These are phyloP conservation scores for Diaporthe velutina DNA, from an alignment of 2,329 filamentous ascomycete species.

Conservation along the genomic window DNA sequence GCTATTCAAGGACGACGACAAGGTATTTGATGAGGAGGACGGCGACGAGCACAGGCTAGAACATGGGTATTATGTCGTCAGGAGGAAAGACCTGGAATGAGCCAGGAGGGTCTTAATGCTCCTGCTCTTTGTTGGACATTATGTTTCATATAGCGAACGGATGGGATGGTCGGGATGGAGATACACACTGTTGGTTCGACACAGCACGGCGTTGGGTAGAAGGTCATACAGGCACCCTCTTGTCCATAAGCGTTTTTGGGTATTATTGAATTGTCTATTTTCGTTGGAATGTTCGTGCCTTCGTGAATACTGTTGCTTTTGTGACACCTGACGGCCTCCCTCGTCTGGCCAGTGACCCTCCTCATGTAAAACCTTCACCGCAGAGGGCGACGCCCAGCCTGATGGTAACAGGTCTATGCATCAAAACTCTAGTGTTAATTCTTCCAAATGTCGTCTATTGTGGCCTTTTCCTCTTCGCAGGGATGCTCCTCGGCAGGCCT, in stretches of 20 bases:
- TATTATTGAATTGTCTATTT: conserved; percentile 3
- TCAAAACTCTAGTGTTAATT: neutral
- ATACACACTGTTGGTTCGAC: neutral
- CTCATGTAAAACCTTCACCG: too few relatives aligned
- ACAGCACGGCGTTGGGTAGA: conserved; percentile 35
- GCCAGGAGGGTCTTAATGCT: neutral
- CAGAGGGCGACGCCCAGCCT: neutral
- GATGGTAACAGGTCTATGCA: neutral
- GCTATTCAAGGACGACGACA: conserved; percentile 54
- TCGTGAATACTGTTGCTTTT: neutral
- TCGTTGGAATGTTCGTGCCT: neutral
- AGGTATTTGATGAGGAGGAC: conserved; percentile 63
- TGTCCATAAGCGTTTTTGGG: neutral
- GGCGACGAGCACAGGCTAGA: conserved; percentile 61
- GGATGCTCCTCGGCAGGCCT: neutral
- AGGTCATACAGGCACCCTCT: neutral
- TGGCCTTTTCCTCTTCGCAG: neutral
- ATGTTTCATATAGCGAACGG: neutral
- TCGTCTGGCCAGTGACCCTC: neutral
- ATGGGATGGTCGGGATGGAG: neutral
- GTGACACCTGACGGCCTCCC: neutral
- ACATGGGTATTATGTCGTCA: conserved; percentile 67
- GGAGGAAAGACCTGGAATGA: conserved; percentile 64
- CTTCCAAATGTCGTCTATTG: neutral
- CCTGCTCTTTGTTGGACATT: neutral